Evolutionary conservation across 257 asterid species (phyloP), one percentile per base, ranked within the genome.

Genomic region (Nicotiana tomentosiformis): DNA sequence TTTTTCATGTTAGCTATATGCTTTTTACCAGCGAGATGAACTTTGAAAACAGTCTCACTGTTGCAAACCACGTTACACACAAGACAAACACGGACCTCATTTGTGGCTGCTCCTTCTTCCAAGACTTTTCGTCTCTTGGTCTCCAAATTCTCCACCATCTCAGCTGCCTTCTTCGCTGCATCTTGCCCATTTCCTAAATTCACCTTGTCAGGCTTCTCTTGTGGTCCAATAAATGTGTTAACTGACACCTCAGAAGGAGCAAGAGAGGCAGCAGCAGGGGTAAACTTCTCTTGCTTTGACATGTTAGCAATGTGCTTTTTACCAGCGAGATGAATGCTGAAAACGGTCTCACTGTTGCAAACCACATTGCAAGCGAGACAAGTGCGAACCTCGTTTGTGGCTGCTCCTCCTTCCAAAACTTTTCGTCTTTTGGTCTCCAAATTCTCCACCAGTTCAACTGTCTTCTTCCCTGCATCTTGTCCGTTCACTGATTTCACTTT

Each of bases 31-130:
- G 92, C 89, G 17, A 95, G 89, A 85, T 95, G 97, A 77, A 18
- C 64, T 16, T 33, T 87, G 80, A 84, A 89, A 60, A 92, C 98
- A 0, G 89, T 89, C 69, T 87, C 92, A 46, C 97, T 92, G 77
- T 91, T 93, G 93, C 98, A 95, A 55, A 95, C 93, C 88, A 93
- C 95, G 33, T 93, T 91, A 72, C 98, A 95, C 17, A 87, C 61
- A 15, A 37, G 67, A 84, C 98, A 95, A 10, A 82, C 61, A 0
- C 90, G 93, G 60, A 94, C 92, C 16, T 90, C 83, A 8, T 77
- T 69, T 66, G 87, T 91, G 17, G 92, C 90, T 8, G 96, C 94
- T 56, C 98, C 98, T 77, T 90, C 93, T 81, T 87, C 91, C 92
- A 94, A 16, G 7, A 94, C 86, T 83, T 90, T 90, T 77, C 84